Evolutionary conservation across 1,139 yeast genomes (phyloP).

Genomic region (Lodderomyces margitis): DNA sequence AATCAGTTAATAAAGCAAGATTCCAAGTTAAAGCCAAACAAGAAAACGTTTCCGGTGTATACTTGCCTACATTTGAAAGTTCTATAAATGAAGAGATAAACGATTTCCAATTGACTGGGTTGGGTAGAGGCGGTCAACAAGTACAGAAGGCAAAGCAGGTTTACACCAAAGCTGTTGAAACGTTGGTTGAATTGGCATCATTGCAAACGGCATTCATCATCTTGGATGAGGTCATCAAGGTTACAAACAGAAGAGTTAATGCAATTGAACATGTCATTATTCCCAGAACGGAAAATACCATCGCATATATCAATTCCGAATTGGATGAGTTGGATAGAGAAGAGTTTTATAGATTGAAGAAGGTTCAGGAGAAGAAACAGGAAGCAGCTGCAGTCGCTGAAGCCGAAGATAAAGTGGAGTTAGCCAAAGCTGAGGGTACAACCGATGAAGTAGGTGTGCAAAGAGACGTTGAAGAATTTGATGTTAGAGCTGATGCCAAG

Average conservation of each 20-base stretch:
- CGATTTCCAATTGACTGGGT: constrained; percentile 93
- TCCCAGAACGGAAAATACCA: constrained; percentile 96
- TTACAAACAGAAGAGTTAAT: constrained; percentile 96
- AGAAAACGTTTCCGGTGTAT: constrained; percentile 95
- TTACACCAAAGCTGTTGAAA: constrained; percentile 92
- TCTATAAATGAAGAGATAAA: constrained; percentile 80
- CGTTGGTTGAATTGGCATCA: constrained; percentile 92
- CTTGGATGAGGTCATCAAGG: constrained; percentile 95
- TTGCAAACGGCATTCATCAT: constrained; percentile 94
- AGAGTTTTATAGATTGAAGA: constrained; percentile 93
- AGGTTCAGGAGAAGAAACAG: constrained; percentile 96
- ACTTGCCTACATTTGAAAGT: constrained; percentile 88
- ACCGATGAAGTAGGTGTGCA: constrained; percentile 20
- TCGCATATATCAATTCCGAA: constrained; percentile 88
- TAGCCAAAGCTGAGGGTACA: constrained; percentile 20
- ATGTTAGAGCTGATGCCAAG: constrained; percentile 19
- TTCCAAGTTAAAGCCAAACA: constrained; percentile 89
- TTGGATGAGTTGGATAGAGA: constrained; percentile 97
- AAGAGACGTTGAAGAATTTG: constrained; percentile 25
- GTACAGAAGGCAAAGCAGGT: constrained; percentile 92
- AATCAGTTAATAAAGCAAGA: constrained; percentile 85
- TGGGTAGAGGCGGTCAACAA: constrained; percentile 98
- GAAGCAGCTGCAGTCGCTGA: constrained; percentile 68
- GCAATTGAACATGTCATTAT: constrained; percentile 98
- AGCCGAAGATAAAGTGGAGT: constrained; percentile 38